These are phyloP conservation scores for Helianthus annuus DNA, from an alignment of 129 eudicot genomes.

Conservation along the genomic window DNA sequence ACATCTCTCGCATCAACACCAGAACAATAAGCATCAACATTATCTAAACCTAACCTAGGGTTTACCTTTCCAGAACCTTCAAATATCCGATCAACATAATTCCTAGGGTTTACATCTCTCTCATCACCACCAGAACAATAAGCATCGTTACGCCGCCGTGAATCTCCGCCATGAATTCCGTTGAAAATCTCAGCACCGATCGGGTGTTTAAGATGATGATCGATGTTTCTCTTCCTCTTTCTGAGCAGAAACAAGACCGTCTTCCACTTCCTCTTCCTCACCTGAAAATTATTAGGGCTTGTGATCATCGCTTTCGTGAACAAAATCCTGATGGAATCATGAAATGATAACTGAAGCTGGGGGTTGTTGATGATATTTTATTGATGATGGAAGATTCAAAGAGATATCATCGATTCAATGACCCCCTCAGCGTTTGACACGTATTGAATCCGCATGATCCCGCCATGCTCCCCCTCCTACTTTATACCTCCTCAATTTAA, in stretches of 20 bases:
- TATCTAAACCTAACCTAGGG: conserved; percentile 25
- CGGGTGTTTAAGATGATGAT: conserved; percentile 1
- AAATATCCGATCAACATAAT: not conserved
- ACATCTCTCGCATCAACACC: conserved; percentile 13
- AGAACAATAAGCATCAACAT: not conserved
- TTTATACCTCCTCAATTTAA: not conserved
- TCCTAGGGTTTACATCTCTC: conserved; percentile 26
- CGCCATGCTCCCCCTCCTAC: conserved; percentile 12
- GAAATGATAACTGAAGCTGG: conserved; percentile 4
- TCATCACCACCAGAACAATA: conserved; percentile 1
- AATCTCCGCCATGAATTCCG: not conserved
- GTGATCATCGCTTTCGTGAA: conserved; percentile 21
- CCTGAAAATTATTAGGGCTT: conserved; percentile 32
- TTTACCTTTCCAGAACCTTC: conserved; percentile 22
- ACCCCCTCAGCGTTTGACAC: not conserved
- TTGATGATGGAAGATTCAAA: conserved; percentile 13
- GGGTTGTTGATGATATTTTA: conserved; percentile 15
- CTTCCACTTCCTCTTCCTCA: conserved; percentile 41
- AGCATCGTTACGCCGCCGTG: not conserved
- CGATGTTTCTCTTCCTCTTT: conserved; percentile 26
- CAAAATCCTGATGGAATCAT: not conserved
- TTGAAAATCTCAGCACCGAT: not conserved
- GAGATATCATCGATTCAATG: conserved; percentile 3
- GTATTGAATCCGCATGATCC: conserved; percentile 11
- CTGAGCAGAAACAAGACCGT: conserved; percentile 37